Base-by-base conservation (phyloP, 2,329 filamentous ascomycete genomes). In the Penicillium nordicum region DNA sequence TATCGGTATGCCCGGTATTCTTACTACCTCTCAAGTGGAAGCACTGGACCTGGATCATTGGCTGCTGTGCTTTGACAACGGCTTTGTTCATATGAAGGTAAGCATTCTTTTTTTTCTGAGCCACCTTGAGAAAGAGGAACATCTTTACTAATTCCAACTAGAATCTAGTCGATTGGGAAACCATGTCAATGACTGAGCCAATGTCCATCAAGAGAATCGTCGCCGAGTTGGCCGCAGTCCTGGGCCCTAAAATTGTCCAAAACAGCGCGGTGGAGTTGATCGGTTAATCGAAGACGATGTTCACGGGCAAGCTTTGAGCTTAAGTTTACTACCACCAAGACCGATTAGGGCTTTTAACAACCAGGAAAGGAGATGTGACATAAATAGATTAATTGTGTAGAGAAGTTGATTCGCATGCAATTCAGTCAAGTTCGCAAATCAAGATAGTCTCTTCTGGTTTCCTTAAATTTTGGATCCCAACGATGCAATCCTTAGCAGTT, bases 151-250 rank as follows among this genome's bases (percentile, higher is more conserved):
- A 66, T 25, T 6, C 38, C 7, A 23, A 42, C 5, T 53, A 79
- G 74, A 77, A 80, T 53, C 68, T 80, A 10, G 73, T 76, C 34
- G 72, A 71, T n/a, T 80, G 78, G 78, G 77, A 79, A 53, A 61
- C 61, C 16, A 75, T 74, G 65, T 66, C 73, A 29, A 71, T 79
- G 27, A 69, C 69, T 29, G 70, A 76, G 36, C 72, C 77, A 3
- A 71, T 75, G 46, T 75, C 77, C 0, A 67, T 80, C 50, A 80
- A 79, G 59, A 76, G 77, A 1, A 78, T 79, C 37, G 64, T 78
- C 30, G 78, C 74, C 8, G 78, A 80, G 57, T 64, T 80, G 43
- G 77, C 77, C 10, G 77, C 78, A 3, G 71, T 67, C 9, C 62
- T 80, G 45, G 78, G 79, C 1, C 74, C 74, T 18, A 69, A 72